phyloP scores from a whole-genome alignment of 495 filamentous ascomycete species.

The Cercophora scortea region DNA sequence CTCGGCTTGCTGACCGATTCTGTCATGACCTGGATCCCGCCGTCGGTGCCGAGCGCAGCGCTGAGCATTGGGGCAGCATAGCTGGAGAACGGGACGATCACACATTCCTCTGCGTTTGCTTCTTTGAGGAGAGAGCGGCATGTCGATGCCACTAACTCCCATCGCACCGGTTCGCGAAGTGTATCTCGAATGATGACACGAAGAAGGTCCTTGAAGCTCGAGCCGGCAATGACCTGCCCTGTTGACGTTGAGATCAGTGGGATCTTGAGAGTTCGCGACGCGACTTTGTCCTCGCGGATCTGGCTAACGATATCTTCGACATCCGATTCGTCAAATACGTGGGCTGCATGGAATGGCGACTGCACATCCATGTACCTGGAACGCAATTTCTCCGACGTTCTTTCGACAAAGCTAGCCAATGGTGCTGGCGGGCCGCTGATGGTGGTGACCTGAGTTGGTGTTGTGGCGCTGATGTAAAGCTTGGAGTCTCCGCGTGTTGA shows the following conservation, averaged over 20 bases:
- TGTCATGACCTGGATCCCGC: conserved; percentile 12
- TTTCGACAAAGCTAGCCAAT: conserved; percentile 49
- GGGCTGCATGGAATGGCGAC: conserved; percentile 73
- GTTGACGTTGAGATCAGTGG: too few species aligned
- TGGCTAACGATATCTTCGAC: conserved; percentile 50
- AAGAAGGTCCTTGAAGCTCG: conserved; percentile 40
- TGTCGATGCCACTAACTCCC: conserved; percentile 36
- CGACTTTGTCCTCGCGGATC: conserved; percentile 24
- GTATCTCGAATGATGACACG: conserved; percentile 49
- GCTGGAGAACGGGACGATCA: too few species aligned
- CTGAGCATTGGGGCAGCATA: too few species aligned
- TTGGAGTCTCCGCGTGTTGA: too few species aligned
- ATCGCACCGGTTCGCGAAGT: conserved; percentile 30
- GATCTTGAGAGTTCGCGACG: conserved; percentile 32
- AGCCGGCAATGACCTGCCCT: too few species aligned
- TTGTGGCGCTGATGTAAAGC: too few species aligned
- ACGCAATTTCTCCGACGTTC: conserved; percentile 43
- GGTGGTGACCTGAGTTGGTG: conserved; percentile 56
- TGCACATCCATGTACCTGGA: conserved; percentile 61
- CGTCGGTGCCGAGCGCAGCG: too few species aligned
- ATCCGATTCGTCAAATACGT: conserved; percentile 56
- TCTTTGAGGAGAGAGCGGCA: conserved; percentile 38
- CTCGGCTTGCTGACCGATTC: conserved; percentile 35
- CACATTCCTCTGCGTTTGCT: too few species aligned
- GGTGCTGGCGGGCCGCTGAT: conserved; percentile 71